These are phyloP conservation scores for Raddia guianensis DNA, from an alignment of 176 grass and related monocot genomes.

Conservation along the genomic window DNA sequence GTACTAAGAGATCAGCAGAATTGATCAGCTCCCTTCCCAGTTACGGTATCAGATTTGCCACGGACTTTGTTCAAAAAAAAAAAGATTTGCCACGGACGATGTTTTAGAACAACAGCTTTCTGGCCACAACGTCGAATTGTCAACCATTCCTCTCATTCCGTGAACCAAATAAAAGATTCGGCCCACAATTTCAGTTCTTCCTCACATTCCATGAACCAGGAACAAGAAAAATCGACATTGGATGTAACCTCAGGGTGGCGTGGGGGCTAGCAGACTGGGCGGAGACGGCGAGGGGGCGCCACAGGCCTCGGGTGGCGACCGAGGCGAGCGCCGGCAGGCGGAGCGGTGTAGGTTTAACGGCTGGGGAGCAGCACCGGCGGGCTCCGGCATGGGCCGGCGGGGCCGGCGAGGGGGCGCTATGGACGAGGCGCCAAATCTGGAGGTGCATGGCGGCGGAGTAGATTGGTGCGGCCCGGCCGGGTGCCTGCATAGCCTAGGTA, in stretches of 20 bases:
- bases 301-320: not conserved
- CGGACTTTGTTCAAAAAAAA: too few species aligned
- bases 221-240: not conserved
- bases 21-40: not conserved
- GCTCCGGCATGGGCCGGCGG: slow-evolving; percentile 32
- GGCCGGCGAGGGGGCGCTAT: slow-evolving; percentile 24
- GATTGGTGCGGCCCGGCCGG: not conserved
- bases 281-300: slow-evolving; percentile 40
- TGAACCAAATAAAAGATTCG: not conserved
- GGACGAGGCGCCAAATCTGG: slow-evolving; percentile 47
- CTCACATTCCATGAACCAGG: not conserved
- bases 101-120: not conserved
- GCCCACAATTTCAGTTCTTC: not conserved
- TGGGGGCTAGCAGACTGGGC: slow-evolving; percentile 6
- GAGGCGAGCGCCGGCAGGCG: not conserved
- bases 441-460: slow-evolving; percentile 38
- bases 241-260: slow-evolving; percentile 37
- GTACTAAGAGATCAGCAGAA: not conserved
- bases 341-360: not conserved
- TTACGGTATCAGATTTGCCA: not conserved
- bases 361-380: not conserved
- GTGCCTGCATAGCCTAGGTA: not conserved
- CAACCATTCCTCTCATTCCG: not conserved
- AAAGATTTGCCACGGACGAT: not conserved
- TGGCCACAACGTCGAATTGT: not conserved